Conservation (phyloP, 192 early-diverging fungal species). For the Helicostylum pulchrum region DNA sequence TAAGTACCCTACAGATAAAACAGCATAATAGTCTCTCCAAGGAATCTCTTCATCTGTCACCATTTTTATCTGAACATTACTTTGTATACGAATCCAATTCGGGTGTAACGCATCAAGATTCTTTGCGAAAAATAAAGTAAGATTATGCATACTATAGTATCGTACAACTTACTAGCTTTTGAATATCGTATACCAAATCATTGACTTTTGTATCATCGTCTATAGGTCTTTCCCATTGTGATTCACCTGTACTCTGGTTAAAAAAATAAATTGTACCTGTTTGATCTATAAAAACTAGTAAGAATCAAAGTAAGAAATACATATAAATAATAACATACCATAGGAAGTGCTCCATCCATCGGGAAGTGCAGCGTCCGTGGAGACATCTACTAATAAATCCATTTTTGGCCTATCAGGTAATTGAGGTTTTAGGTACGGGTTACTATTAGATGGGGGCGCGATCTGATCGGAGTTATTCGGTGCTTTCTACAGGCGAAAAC, state of each 20-base stretch:
- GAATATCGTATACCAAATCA: neutral
- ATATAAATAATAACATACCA: slow-evolving; percentile 25
- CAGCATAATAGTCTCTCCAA: slow-evolving; percentile 46
- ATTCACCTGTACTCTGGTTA: slow-evolving; percentile 45
- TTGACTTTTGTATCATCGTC: neutral
- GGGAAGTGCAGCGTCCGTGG: slow-evolving; percentile 23
- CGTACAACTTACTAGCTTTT: neutral
- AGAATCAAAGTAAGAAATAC: neutral
- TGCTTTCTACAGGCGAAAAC: neutral
- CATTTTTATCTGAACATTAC: slow-evolving; percentile 45
- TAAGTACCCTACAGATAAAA: slow-evolving; percentile 34
- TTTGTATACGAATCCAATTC: slow-evolving; percentile 37
- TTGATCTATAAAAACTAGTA: slow-evolving; percentile 35
- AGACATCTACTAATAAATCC: neutral
- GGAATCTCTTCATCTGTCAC: slow-evolving; percentile 20
- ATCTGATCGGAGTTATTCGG: neutral
- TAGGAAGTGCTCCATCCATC: slow-evolving; percentile 43
- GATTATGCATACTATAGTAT: neutral
- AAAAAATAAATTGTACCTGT: slow-evolving; percentile 51
- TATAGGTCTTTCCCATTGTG: slow-evolving; percentile 46
- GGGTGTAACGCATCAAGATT: slow-evolving; percentile 36
- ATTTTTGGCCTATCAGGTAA: neutral
- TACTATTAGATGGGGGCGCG: neutral
- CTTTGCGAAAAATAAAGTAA: slow-evolving; percentile 16
- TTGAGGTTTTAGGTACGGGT: neutral